Percentiles rank a stretch among this genome's conserved stretches.
These are phyloP conservation scores for Trapa incisa DNA, from an alignment of 345 rosid genomes.

Conservation along the genomic window DNA sequence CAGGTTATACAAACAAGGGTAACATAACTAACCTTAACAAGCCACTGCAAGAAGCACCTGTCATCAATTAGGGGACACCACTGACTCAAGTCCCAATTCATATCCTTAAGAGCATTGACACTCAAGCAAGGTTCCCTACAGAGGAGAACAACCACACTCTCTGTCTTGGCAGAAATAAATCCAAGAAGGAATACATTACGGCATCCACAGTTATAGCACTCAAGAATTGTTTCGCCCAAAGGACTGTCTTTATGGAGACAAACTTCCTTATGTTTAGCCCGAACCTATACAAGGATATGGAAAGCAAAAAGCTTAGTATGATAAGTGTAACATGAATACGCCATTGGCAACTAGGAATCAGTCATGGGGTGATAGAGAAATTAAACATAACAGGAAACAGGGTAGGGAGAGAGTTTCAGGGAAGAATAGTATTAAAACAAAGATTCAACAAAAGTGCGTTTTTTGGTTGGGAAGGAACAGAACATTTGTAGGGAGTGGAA, in stretches of 20 bases:
- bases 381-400: not conserved
- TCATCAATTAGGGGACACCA: conserved; percentile 99
- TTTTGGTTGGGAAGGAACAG: too few species aligned
- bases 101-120: conserved; percentile 96
- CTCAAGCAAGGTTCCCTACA: conserved; percentile 98
- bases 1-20: not conserved
- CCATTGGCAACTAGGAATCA: not conserved
- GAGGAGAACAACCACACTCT: conserved; percentile 96
- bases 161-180: conserved; percentile 95
- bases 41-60: conserved; percentile 97
- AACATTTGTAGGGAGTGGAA: too few species aligned
- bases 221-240: conserved; percentile 94
- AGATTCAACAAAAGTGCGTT: too few species aligned
- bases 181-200: conserved; percentile 98
- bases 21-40: conserved; percentile 66
- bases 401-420: too few species aligned
- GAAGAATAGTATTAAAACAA: too few species aligned
- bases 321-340: not conserved
- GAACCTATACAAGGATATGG: conserved; percentile 47
- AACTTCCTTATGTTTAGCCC: conserved; percentile 98
- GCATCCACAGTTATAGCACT: conserved; percentile 98
- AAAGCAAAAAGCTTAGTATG: not conserved
- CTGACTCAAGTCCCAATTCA: conserved; percentile 99
- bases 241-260: conserved; percentile 99
- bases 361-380: not conserved